Percentiles rank a stretch among this genome's conserved stretches.
Evolutionary conservation across 176 grass and related monocot species (phyloP).

Genomic region (Sorghum bicolor): DNA sequence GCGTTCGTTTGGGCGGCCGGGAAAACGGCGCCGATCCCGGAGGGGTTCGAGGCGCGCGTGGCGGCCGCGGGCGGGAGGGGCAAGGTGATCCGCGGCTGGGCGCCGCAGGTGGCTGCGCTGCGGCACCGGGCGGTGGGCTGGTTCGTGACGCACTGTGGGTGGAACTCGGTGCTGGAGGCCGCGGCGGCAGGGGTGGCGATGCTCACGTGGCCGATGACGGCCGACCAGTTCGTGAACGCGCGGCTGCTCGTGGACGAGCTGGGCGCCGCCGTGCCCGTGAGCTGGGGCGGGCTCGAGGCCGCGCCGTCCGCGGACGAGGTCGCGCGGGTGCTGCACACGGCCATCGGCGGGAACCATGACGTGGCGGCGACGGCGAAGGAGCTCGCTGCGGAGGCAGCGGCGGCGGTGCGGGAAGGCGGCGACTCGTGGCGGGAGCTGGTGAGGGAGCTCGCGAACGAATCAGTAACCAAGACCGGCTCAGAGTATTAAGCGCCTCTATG

Average conservation of each 20-base stretch:
- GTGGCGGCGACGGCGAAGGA: slow-evolving; percentile 20
- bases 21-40: slow-evolving; percentile 13
- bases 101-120: slow-evolving; percentile 59
- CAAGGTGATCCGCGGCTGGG: slow-evolving; percentile 54
- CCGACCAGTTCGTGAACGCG: slow-evolving; percentile 69
- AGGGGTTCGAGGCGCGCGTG: slow-evolving; percentile 44
- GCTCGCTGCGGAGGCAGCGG: slow-evolving; percentile 10
- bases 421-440: slow-evolving; percentile 44
- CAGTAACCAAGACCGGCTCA: neutral
- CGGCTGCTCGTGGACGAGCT: slow-evolving; percentile 46
- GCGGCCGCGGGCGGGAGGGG: slow-evolving; percentile 7
- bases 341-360: neutral
- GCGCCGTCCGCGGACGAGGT: slow-evolving; percentile 30
- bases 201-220: slow-evolving; percentile 60
- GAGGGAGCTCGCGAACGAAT: neutral
- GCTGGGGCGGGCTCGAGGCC: slow-evolving; percentile 39
- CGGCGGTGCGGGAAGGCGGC: slow-evolving; percentile 33
- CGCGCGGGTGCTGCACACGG: slow-evolving; percentile 14
- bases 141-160: slow-evolving; percentile 66
- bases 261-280: slow-evolving; percentile 24
- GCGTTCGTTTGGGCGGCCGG: slow-evolving; percentile 48
- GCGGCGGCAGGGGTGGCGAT: slow-evolving; percentile 55
- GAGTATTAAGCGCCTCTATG: neutral
- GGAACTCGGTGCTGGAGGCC: slow-evolving; percentile 63
- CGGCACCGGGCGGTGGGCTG: slow-evolving; percentile 51